phyloP scores from a whole-genome alignment of 2,329 filamentous ascomycete genomes.

The Didymosphaeria variabile region DNA sequence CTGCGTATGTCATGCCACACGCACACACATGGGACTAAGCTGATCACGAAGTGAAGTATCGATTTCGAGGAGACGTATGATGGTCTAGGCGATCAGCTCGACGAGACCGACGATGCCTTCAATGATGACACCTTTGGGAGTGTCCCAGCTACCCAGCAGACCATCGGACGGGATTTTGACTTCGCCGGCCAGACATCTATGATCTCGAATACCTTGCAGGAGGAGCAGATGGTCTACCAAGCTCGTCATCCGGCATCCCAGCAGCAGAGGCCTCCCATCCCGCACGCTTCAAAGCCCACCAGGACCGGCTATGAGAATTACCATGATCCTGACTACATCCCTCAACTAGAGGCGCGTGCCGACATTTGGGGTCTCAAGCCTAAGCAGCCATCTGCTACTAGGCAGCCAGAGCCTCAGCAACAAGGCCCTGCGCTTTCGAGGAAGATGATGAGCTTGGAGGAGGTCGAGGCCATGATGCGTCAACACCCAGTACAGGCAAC shows the following conservation, averaged over 20 bases:
- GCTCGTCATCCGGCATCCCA: conserved; percentile 71
- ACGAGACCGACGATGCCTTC: conserved; percentile 91
- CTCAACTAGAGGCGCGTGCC: conserved; percentile 90
- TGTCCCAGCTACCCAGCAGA: conserved; percentile 57
- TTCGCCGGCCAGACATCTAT: conserved; percentile 94
- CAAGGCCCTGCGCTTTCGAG: conserved; percentile 56
- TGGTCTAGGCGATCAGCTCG: conserved; percentile 86
- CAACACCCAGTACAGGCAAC: conserved; percentile 65
- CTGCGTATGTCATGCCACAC: conserved; percentile 59
- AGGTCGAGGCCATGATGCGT: conserved; percentile 94
- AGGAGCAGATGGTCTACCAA: conserved; percentile 86
- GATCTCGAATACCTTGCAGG: conserved; percentile 83
- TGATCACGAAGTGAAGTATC: conserved; percentile 62
- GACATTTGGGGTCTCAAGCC: conserved; percentile 87
- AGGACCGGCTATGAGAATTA: conserved; percentile 93
- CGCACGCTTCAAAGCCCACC: conserved; percentile 66
- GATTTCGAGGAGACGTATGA: conserved; percentile 99
- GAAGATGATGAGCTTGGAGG: conserved; percentile 95
- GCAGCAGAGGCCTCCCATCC: conserved; percentile 56
- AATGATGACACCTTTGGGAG: conserved; percentile 92
- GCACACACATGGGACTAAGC: conserved; percentile 19
- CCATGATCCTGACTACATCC: conserved; percentile 81
- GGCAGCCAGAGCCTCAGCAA: conserved; percentile 36
- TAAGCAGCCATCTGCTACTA: conserved; percentile 58
- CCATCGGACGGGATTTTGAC: conserved; percentile 92